Evolutionary conservation across 1,284 basidiomycete genomes (phyloP).

Genomic region (Puccinia novopanici): DNA sequence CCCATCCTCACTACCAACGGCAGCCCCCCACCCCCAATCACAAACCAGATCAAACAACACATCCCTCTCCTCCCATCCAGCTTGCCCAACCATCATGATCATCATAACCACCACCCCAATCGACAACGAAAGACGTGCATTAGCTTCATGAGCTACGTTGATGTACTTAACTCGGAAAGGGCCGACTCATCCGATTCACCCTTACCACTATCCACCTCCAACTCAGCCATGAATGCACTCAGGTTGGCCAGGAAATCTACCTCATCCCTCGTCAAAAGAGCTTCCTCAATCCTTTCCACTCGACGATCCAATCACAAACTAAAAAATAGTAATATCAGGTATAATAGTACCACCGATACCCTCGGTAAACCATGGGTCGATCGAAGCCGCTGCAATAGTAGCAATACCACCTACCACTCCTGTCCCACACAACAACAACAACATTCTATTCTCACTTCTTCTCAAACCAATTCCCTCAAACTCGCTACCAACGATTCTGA

Average conservation of each 20-base stretch:
- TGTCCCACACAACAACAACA: neutral
- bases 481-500: too few relatives aligned
- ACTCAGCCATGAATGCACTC: slow-evolving; percentile 9
- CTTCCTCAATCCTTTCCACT: slow-evolving; percentile 20
- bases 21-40: slow-evolving; percentile 1
- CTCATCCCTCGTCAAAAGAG: slow-evolving; percentile 9
- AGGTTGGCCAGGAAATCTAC: slow-evolving; percentile 13
- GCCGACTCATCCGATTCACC: neutral
- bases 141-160: slow-evolving; percentile 40
- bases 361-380: slow-evolving; percentile 5
- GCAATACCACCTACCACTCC: neutral
- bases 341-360: neutral
- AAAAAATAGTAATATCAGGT: neutral
- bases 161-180: slow-evolving; percentile 35
- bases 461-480: too few relatives aligned
- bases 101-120: neutral
- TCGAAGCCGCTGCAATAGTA: neutral
- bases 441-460: neutral
- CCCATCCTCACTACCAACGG: neutral
- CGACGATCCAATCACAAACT: neutral
- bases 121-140: slow-evolving; percentile 20
- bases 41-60: neutral
- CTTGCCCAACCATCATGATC: neutral
- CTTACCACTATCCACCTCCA: neutral
- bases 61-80: too few relatives aligned